A percentile compares a stretch with the other conserved stretches of the same genome.
Conservation (phyloP, 306 rosid species). For the Cucurbita ficifolia region DNA sequence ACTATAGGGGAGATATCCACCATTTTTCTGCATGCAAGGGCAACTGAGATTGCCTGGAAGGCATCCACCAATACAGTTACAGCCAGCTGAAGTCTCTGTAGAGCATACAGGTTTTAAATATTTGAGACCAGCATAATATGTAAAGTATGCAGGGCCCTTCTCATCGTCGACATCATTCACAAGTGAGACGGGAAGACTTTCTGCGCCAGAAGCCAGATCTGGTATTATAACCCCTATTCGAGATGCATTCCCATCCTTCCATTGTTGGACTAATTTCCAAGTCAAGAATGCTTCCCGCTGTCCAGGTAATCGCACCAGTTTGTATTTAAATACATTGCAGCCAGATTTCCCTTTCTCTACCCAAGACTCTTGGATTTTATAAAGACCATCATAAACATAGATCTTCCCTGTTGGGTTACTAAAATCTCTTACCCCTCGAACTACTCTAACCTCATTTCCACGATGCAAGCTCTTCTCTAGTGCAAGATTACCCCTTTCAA, state of each 20-base stretch:
- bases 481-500: constrained; percentile 96
- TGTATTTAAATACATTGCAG: constrained; percentile 67
- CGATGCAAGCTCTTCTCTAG: constrained; percentile 64
- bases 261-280: constrained; percentile 69
- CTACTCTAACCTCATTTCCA: constrained; percentile 68
- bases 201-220: constrained; percentile 82
- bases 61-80: constrained; percentile 69
- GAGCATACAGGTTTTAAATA: constrained; percentile 33
- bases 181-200: constrained; percentile 73
- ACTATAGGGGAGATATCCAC: constrained; percentile 48
- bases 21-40: constrained; percentile 62
- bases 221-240: constrained; percentile 72
- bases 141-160: constrained; percentile 92
- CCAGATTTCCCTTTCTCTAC: constrained; percentile 71
- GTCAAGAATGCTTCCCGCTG: constrained; percentile 51
- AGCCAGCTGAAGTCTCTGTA: constrained; percentile 40
- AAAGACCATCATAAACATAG: constrained; percentile 86
- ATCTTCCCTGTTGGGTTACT: constrained; percentile 52
- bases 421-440: constrained; percentile 55
- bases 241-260: constrained; percentile 45
- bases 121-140: constrained; percentile 49
- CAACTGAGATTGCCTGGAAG: constrained; percentile 40
- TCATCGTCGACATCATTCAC: constrained; percentile 82
- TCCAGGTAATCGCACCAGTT: constrained; percentile 42
- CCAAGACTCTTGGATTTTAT: constrained; percentile 75